Conservation (phyloP, 805 yeast genomes). For the Candida tallmaniae region DNA sequence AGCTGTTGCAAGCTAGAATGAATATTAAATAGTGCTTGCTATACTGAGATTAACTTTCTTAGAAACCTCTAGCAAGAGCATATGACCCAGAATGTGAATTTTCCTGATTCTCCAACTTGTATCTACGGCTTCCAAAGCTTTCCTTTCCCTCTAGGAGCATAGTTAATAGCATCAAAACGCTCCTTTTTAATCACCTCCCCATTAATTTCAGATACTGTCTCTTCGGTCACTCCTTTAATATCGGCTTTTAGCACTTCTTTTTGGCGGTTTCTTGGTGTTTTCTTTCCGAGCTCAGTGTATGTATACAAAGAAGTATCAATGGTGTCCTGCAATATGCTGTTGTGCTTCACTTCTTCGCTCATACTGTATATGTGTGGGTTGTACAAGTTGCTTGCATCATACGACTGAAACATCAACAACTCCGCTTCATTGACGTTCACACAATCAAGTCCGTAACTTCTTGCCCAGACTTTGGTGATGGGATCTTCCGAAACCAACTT, state of each 20-base stretch:
- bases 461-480: constrained; percentile 49
- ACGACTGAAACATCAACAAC: constrained; percentile 30
- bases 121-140: constrained; percentile 43
- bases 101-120: neutral
- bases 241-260: neutral
- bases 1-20: too few species aligned
- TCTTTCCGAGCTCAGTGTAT: constrained; percentile 14
- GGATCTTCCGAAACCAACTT: constrained; percentile 58
- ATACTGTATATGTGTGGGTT: constrained; percentile 25
- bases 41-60: too few species aligned
- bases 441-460: constrained; percentile 50
- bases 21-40: too few species aligned
- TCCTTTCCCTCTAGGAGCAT: constrained; percentile 60
- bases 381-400: constrained; percentile 28
- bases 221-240: constrained; percentile 3
- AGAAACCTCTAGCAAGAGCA: too few species aligned
- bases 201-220: constrained; percentile 7
- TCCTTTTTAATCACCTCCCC: constrained; percentile 38
- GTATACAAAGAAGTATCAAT: constrained; percentile 30
- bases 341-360: constrained; percentile 20
- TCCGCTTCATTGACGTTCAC: constrained; percentile 51
- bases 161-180: constrained; percentile 43
- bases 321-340: constrained; percentile 26
- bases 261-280: neutral
- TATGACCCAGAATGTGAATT: too few species aligned